Conservation (phyloP, 2,329 filamentous ascomycete genomes). For the Bertia moriformis region DNA sequence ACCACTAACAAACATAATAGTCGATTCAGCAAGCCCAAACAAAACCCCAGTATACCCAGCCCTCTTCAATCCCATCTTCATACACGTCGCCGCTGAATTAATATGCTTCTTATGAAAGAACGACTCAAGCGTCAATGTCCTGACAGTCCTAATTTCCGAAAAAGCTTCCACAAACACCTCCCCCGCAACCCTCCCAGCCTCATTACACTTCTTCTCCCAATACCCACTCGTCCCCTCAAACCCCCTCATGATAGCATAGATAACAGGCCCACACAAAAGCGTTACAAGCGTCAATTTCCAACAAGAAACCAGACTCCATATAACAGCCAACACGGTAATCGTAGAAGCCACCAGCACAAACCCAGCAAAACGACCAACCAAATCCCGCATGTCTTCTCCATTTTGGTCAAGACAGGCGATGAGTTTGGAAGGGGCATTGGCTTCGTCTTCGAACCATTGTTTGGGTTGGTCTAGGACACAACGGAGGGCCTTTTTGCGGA, state of each 20-base stretch:
- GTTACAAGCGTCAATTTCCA: slow-evolving; percentile 75
- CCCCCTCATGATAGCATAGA: slow-evolving; percentile 49
- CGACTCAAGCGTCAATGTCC: slow-evolving; percentile 57
- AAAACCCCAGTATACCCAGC: slow-evolving; percentile 55
- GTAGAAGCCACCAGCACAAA: slow-evolving; percentile 49
- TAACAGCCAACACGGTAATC: slow-evolving; percentile 55
- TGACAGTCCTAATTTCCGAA: slow-evolving; percentile 64
- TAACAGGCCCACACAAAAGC: slow-evolving; percentile 50
- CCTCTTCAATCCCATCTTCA: slow-evolving; percentile 48
- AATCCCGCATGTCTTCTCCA: slow-evolving; percentile 73
- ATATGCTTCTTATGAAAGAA: slow-evolving; percentile 55
- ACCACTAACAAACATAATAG: slow-evolving; percentile 44
- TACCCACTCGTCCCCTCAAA: slow-evolving; percentile 51
- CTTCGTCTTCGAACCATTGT: slow-evolving; percentile 61
- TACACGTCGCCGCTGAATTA: slow-evolving; percentile 30
- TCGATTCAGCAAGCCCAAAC: slow-evolving; percentile 65
- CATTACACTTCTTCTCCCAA: slow-evolving; percentile 60
- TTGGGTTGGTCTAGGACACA: slow-evolving; percentile 63
- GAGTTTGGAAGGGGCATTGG: slow-evolving; percentile 49
- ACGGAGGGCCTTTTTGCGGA: slow-evolving; percentile 54
- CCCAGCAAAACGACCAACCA: slow-evolving; percentile 66
- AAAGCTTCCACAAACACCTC: slow-evolving; percentile 63
- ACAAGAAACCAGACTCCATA: slow-evolving; percentile 60
- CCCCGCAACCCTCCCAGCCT: slow-evolving; percentile 42
- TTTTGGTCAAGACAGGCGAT: slow-evolving; percentile 64